Evolutionary conservation across 768 basidiomycete species (phyloP), one percentile per base, ranked within the genome.

Genomic region (Tylopilus subfusipes): DNA sequence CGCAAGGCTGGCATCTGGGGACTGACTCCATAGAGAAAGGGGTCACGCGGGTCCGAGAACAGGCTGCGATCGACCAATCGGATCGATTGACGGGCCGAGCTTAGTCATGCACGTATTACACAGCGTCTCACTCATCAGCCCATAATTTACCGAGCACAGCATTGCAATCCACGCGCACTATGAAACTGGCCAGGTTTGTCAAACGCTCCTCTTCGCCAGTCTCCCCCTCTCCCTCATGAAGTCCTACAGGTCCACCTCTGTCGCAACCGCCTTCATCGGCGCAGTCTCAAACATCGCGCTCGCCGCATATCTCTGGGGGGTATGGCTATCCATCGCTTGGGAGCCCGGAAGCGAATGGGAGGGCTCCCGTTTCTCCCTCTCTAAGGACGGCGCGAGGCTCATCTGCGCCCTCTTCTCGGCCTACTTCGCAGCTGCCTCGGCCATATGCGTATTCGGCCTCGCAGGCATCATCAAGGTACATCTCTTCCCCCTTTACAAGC

Each of bases 1-100:
- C 77, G 86, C 56, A 88, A 85, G 70, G 90, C 90, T 0, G 91
- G 92, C 0, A 84, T 94, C 52, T 95, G 90, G 90, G 91, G 93
- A 7, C 68, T 92, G 52, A 83, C 71, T n/a, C n/a, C n/a, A 31
- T 81, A 40, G 39, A 36, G 16, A 36, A 16, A 18, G 34, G 34
- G 36, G 36, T 9, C 2, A n/a, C 4, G 18, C 36, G 18, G 36
- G 9, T 38, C 38, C 30, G 30, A 30, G 30, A 9, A 29, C 27
- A 47, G 30, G n/a, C 4, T 25, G 18, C 12, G 33, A 22, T 30
- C 27, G 8, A 11, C 52, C 52, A 53, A 47, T 53, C 52, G 36
- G 36, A 48, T 40, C 18, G 16, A 4, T 24, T 1, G 14, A 34
- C 29, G 16, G 43, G 33, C 43, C 42, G 40, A 33, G 25, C 55